Evolutionary conservation across 2,329 filamentous ascomycete species (phyloP), one percentile per base, ranked within the genome.

Genomic region (Emergomyces pasteurianus): DNA sequence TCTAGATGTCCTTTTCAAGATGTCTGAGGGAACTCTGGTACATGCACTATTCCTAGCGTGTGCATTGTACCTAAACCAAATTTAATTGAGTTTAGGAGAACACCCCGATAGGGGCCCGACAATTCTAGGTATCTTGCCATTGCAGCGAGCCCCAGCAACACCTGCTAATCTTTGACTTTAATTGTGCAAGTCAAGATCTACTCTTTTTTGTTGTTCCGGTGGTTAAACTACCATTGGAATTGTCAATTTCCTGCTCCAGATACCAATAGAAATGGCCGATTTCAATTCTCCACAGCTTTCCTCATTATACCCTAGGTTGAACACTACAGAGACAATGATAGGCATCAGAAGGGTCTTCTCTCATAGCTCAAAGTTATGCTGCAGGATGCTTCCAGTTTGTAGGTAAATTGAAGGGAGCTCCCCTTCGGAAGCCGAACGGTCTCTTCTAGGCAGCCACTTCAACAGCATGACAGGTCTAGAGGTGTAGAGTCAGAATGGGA

Each of bases 391-490:
- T 43, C 55, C 3, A 36, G 47, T 9, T 64, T 71, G 2, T 18
- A 34, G n/a, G n/a, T n/a, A n/a, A 4, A 66, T 70, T 7, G 58
- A 64, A 8, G 59, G 66, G 10, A 61, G 67, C 36, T 64, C 66
- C 1, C 69, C 68, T 0, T 70, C 67, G 1, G 58, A 67, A 28
- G 40, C 43, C 0, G 69, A 70, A 58, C 69, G 68, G 67, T 61
- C 43, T 4, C 55, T 70, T 12, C 65, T 70, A 18, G 54, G 65
- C n/a, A 56, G 63, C 3, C 66, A 69, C 57, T 69, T 70, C 58
- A 59, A 55, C 21, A 56, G 47, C 12, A 58, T 70, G 18, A 62
- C 63, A 14, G 59, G 67, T 18, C 61, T 70, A 7, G 60, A 66
- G 38, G 43, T 69, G 6, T n/a, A n/a, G 40, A 64, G 2, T 63